Percentiles rank a stretch among this genome's conserved stretches.
These are phyloP conservation scores for Dendrothele bispora DNA, from an alignment of 768 basidiomycete genomes.

Conservation along the genomic window DNA sequence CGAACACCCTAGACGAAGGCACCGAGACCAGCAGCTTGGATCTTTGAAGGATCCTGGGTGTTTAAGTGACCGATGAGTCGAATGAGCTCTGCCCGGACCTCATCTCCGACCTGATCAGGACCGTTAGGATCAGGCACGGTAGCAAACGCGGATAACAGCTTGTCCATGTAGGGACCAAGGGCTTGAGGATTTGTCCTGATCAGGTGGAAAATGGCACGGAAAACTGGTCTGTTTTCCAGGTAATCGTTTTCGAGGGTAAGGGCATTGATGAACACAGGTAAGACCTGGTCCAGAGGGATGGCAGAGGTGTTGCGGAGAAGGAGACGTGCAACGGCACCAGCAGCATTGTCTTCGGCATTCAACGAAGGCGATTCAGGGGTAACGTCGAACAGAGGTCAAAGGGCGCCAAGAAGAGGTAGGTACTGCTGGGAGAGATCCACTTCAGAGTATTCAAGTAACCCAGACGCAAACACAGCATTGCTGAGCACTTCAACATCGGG, in stretches of 20 bases:
- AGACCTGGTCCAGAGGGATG: slow-evolving; percentile 86
- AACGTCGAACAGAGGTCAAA: slow-evolving; percentile 79
- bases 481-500: slow-evolving; percentile 90
- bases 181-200: slow-evolving; percentile 72
- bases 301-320: slow-evolving; percentile 76
- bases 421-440: slow-evolving; percentile 83
- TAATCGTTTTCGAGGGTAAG: slow-evolving; percentile 87
- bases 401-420: slow-evolving; percentile 68
- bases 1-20: slow-evolving; percentile 49
- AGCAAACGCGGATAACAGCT: slow-evolving; percentile 76
- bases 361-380: slow-evolving; percentile 59
- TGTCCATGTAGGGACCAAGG: slow-evolving; percentile 75
- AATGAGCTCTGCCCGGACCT: slow-evolving; percentile 74
- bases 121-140: slow-evolving; percentile 76
- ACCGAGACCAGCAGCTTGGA: slow-evolving; percentile 75
- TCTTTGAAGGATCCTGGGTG: slow-evolving; percentile 70
- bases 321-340: slow-evolving; percentile 87
- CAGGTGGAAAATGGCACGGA: slow-evolving; percentile 85
- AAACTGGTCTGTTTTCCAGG: slow-evolving; percentile 87
- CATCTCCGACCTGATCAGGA: slow-evolving; percentile 77
- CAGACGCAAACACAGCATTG: slow-evolving; percentile 95
- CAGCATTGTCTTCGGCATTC: slow-evolving; percentile 96
- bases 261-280: slow-evolving; percentile 78
- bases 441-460: slow-evolving; percentile 84
- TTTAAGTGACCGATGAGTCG: slow-evolving; percentile 72